Evolutionary conservation across 108 stramenopile genomes (phyloP).

Genomic region (Cyclotella distinguenda): DNA sequence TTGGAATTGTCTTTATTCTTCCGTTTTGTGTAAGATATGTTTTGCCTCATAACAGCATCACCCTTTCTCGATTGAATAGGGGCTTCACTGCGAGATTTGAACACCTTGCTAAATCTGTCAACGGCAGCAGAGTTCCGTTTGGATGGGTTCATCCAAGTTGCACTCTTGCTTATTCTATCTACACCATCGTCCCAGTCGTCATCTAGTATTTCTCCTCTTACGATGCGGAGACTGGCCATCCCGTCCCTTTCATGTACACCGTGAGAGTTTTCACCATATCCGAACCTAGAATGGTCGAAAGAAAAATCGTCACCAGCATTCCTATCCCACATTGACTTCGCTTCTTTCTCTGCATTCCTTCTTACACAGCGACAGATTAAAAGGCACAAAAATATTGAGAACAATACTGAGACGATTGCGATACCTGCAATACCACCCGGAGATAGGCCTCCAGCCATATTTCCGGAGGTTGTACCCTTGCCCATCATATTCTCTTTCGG

Average conservation of each 20-base stretch:
- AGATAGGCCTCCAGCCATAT: not conserved
- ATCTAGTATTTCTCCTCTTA: constrained; percentile 14
- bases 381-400: not conserved
- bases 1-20: constrained; percentile 19
- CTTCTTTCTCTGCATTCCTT: not conserved
- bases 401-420: constrained; percentile 4
- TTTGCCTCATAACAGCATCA: not conserved
- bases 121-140: not conserved
- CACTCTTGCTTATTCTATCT: constrained; percentile 30
- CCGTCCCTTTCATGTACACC: not conserved
- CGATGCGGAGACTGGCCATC: constrained; percentile 6
- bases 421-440: constrained; percentile 25
- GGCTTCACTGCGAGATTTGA: not conserved
- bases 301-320: constrained; percentile 27
- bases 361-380: constrained; percentile 1
- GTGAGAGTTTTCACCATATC: not conserved
- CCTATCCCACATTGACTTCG: constrained; percentile 27
- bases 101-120: not conserved
- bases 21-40: constrained; percentile 10
- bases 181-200: constrained; percentile 34
- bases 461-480: not conserved
- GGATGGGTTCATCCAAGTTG: constrained; percentile 36
- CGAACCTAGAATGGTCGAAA: constrained; percentile 2
- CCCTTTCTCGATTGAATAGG: not conserved
- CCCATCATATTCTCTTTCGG: not conserved